Evolutionary conservation across 2,329 filamentous ascomycete genomes (phyloP).

Genomic region (Trichoderma sp.): DNA sequence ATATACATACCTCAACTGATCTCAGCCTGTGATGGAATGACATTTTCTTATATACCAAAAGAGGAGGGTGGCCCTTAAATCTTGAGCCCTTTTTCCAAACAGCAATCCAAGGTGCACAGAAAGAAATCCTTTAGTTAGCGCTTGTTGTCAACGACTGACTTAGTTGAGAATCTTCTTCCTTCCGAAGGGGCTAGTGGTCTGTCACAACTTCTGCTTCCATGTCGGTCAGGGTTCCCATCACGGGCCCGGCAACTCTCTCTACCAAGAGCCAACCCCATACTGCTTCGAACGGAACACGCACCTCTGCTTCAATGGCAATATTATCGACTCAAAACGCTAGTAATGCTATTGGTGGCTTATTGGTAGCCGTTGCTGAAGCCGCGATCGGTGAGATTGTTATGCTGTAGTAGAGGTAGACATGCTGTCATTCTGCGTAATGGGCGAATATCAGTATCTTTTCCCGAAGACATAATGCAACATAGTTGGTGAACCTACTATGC

Average conservation of each 20-base stretch:
- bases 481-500: neutral
- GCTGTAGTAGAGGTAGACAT: slow-evolving; percentile 15
- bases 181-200: too few relatives aligned
- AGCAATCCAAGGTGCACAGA: neutral
- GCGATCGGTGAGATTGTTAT: neutral
- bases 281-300: neutral
- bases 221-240: neutral
- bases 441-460: too few relatives aligned
- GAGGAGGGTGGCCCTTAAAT: neutral
- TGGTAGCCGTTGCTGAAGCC: neutral
- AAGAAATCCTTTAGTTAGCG: too few relatives aligned
- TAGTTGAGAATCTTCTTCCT: too few relatives aligned
- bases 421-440: neutral
- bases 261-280: neutral
- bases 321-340: neutral
- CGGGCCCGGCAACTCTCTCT: neutral
- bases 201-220: neutral
- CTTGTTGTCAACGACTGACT: too few relatives aligned
- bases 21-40: neutral
- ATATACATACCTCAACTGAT: neutral
- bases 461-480: neutral
- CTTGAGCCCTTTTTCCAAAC: neutral
- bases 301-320: neutral
- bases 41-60: neutral
- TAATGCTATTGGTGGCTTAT: neutral